Conservation (phyloP, 2,329 filamentous ascomycete genomes). For the Calycina herbarum region DNA sequence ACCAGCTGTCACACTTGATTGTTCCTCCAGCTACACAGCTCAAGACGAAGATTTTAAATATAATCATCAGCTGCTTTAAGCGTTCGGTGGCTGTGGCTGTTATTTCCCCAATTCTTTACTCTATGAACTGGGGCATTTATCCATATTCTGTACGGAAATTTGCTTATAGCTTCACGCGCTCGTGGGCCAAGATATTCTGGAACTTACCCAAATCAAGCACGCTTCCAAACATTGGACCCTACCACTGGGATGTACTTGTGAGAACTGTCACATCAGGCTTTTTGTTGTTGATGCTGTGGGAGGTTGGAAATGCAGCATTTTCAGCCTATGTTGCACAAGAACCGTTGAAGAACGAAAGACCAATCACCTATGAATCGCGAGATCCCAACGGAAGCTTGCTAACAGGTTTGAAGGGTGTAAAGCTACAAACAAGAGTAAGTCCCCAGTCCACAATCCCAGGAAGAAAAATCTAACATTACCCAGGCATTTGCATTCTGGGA, state of each 20-base stretch:
- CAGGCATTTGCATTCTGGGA: conserved; percentile 91
- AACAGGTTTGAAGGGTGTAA: conserved; percentile 80
- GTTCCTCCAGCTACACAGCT: conserved; percentile 42
- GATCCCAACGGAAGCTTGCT: conserved; percentile 90
- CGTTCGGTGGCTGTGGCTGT: conserved; percentile 44
- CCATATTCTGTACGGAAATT: conserved; percentile 59
- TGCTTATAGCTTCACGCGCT: conserved; percentile 69
- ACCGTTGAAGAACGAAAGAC: conserved; percentile 80
- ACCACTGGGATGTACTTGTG: conserved; percentile 54
- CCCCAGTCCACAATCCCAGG: neutral
- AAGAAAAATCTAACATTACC: conserved; percentile 21
- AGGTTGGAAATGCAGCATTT: conserved; percentile 74
- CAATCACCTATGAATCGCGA: conserved; percentile 80
- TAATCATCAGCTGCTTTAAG: conserved; percentile 35
- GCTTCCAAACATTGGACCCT: conserved; percentile 58
- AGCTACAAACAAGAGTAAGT: conserved; percentile 69
- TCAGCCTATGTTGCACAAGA: conserved; percentile 76
- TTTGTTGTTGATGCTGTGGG: conserved; percentile 72
- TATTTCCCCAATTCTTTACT: conserved; percentile 41
- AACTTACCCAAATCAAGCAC: conserved; percentile 72
- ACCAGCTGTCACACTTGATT: conserved; percentile 41
- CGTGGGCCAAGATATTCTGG: conserved; percentile 71
- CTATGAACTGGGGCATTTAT: conserved; percentile 58
- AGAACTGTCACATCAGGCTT: conserved; percentile 62
- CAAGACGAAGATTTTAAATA: conserved; percentile 36